Evolutionary conservation across 2,329 filamentous ascomycete species (phyloP), one percentile per base, ranked within the genome.

Genomic region (Trichoderma sp.): DNA sequence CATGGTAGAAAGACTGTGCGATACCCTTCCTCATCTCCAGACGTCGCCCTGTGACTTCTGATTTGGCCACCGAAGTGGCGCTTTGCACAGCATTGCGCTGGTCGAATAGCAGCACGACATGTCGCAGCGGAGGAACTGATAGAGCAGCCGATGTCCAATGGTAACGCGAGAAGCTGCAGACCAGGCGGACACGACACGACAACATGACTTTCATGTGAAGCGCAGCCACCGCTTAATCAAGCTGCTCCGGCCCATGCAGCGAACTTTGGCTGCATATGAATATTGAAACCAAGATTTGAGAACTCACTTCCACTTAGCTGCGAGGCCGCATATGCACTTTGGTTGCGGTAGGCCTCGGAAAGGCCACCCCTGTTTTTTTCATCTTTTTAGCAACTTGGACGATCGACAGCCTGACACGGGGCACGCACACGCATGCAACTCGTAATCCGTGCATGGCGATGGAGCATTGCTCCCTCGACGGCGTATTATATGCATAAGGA

Each of bases 71-170:
- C 28, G 47, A 43, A 20, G 67, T 50, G 67, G 66, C 39, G 57
- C 55, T 69, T 69, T 30, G 23, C 66, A 53, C 57, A 61, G 57
- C 67, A 69, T 69, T 62, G 67, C 57, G 67, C 67, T 69, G 67
- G 67, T 69, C 67, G 67, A 69, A 69, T 69, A 69, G 57, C 67
- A 69, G 39, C 57, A 62, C 67, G 67, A 69, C 67, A 69, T 61
- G 67, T 69, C 67, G 68, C 68, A 57, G n/a, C 59, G 68, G 47
- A 70, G 68, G 58, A 64, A 63, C 68, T 57, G 68, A 70, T 70
- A 63, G 59, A 64, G 68, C 34, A 57, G 20, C 59, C 11, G 34
- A 47, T 57, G 23, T 30, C 59, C 68, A 63, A 70, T 63, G 7
- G 59, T 34, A 70, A 3, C 17, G 59, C 23, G 23, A 55, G 43